Base-by-base conservation (phyloP, 164 flowering plant species). In the Warburgia ugandensis region DNA sequence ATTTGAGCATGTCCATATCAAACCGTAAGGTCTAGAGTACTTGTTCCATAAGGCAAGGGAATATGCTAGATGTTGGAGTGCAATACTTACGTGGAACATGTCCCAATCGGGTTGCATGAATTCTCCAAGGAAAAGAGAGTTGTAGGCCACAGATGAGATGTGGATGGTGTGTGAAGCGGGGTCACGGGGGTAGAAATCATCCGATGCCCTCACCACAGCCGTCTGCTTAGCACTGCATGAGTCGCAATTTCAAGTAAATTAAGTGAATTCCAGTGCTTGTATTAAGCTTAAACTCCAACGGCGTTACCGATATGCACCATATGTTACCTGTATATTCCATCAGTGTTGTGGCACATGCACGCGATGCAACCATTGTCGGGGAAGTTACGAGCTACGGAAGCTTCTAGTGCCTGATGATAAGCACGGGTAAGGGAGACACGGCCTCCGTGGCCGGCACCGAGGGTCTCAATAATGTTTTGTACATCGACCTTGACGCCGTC, bases 81-180 rank as follows among this genome's bases (percentile, higher is more conserved):
- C 12, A 30, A 17, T 26, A 72, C 91, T 78, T 61, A 87, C 96
- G 51, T 92, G 98, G 62, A 92, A 92, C 98, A 92, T 92, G 53
- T 92, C 98, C 98, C 98, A 92, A 48, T 92, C 98, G 17, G 98
- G 96, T 45, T 76, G 94, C 98, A 92, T 92, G 61, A 92, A 81
- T 56, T 92, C 98, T 19, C 98, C 96, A 1, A 92, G 90, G 74
- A 92, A 92, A 6, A 92, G 68, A 2, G 85, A 70, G 63, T 92
- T 92, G 65, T 92, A 92, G n/a, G 89, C 94, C 31, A 92, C 99
- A 0, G 99, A 81, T 0, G 99, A 81, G 5, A 92, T 80, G 58
- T 92, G 99, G 47, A 92, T 86, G 49, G 99, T 88, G 72, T 88
- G 99, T 4, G 99, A 88, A 57, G 95, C 95, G 30, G 97, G 99